Evolutionary conservation across 306 rosid species (phyloP).

Genomic region (Prunus padus): DNA sequence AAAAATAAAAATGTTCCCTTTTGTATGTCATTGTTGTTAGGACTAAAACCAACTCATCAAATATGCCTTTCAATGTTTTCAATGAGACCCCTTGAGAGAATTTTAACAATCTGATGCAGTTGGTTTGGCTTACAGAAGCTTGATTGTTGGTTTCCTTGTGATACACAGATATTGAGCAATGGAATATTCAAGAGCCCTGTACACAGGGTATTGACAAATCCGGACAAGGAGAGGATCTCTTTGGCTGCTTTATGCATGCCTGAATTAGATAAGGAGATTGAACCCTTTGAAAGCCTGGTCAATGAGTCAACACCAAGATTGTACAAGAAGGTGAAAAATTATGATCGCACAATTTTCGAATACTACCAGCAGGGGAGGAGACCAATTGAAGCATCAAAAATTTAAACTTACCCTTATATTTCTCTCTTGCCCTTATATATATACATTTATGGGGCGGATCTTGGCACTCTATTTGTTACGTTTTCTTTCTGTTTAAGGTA

Average conservation of each 20-base stretch:
- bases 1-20: too few species aligned
- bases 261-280: constrained; percentile 40
- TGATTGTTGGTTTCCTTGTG: background rate
- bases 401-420: background rate
- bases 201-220: constrained; percentile 46
- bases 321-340: constrained; percentile 40
- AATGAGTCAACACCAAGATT: constrained; percentile 36
- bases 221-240: constrained; percentile 44
- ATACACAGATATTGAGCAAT: constrained; percentile 45
- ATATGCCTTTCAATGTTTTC: too few species aligned
- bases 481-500: too few species aligned
- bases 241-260: constrained; percentile 43
- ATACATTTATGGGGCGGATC: too few species aligned
- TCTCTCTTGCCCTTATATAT: too few species aligned
- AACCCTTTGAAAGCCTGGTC: constrained; percentile 43
- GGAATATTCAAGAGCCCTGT: constrained; percentile 49
- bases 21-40: too few species aligned
- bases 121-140: too few species aligned
- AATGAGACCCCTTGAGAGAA: background rate
- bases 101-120: too few species aligned
- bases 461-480: too few species aligned
- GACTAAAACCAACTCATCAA: too few species aligned
- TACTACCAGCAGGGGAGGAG: constrained; percentile 41
- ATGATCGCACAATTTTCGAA: constrained; percentile 21
- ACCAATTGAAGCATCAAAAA: constrained; percentile 36